Base-by-base conservation (phyloP, 139 green algal genomes). In the Picochlorum sp. region DNA sequence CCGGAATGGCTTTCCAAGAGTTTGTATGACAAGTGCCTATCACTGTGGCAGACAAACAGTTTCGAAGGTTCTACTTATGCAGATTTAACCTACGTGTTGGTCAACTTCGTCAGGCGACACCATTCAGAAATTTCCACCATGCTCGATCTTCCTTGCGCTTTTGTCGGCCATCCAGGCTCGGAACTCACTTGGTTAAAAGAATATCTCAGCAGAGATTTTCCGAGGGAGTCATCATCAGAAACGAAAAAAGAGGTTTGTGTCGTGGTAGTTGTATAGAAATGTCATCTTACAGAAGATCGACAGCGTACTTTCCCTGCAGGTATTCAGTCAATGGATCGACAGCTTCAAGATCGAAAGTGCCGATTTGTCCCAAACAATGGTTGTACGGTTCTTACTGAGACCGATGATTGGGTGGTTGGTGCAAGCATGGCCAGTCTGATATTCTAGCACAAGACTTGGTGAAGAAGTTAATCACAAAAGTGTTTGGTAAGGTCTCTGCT, bases 321-420 rank as follows among this genome's bases (percentile, higher is more conserved):
- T 77, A 3, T 8, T 77, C 16, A 28, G 26, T 2, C 45, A 57
- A 18, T 77, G 70, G 70, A 14, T 77, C 13, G n/a, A 61, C 0
- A 45, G 57, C 3, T 72, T 68, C 13, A 38, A 45, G 11, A 6
- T 26, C 20, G 56, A 28, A 24, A 23, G 15, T 21, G 20, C 9
- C 6, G 8, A 30, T 18, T 31, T 20, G 11, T 14, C 60, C 4
- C 13, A 21, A 26, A 68, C 84, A 66, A 82, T 90, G 23, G 77
- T 79, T 13, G 64, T 95, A 52, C 73, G 85, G 49, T 68, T 89
- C 30, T 60, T 97, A 6, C 70, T 98, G 34, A 82, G 85, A 9
- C 91, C 91, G 9, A 77, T 97, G 72, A 60, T 97, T 34, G 63
- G 64, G 20, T 64, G 77, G 47, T 50, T 71, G 1, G 71, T 92